Base-by-base conservation (phyloP, 2,329 filamentous ascomycete genomes). In the Fusarium sp. region DNA sequence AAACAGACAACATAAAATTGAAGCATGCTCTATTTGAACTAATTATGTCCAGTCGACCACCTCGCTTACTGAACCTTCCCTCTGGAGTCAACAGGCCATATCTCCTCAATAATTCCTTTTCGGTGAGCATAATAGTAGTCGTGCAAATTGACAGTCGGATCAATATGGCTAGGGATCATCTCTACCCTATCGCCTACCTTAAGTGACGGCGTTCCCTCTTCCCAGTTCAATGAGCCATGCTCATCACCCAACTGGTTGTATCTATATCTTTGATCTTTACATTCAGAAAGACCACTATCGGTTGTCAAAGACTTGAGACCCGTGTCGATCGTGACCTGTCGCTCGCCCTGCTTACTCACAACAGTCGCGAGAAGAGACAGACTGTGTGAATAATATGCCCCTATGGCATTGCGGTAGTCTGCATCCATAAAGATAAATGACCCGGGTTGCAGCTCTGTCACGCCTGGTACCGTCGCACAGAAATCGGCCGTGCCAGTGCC, bases 381-480 rank as follows among this genome's bases (percentile, higher is more conserved):
- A 48, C 83, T 86, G 67, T 87, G 83, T 1, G 79, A 78, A 71
- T 84, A 87, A 58, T 82, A 81, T 0, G 78, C 76, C 2, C 85
- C 85, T 0, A 87, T 79, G 1, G 85, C 85, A 54, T 85, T 84
- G 5, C 84, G 81, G 68, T 87, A 87, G 70, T 87, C 85, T 4
- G 85, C 85, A 60, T 87, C 85, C 85, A 87, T 87, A 72, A 87
- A 87, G 58, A 87, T 81, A 62, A 87, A 87, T 0, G 83, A 85
- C 0, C 85, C 85, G 0, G 85, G 85, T 70, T 87, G 85, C 3
- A 87, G 77, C 69, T 87, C 85, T 2, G 85, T 87, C 1, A 87
- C 80, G 0, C 85, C 85, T 0, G 82, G 80, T 0, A 85, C 84
- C 77, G 60, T 80, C 3, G 81, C 84, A 58, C 85, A 87, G 68